Evolutionary conservation across 2,329 filamentous ascomycete genomes (phyloP).

Genomic region (Trichoderma sp.): DNA sequence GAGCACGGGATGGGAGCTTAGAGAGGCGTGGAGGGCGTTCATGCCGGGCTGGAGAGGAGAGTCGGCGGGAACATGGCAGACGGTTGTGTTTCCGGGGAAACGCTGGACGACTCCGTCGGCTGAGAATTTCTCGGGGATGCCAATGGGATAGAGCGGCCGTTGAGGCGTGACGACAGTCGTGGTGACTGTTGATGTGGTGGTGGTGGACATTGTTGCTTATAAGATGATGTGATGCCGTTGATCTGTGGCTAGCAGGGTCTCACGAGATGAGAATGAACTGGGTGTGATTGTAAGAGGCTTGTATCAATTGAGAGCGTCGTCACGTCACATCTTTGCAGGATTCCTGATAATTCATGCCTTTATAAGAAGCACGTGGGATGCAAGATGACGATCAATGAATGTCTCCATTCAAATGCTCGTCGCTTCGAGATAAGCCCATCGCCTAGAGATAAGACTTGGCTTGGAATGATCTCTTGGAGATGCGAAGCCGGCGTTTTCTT

Average conservation of each 20-base stretch:
- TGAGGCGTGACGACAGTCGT: background rate
- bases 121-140: constrained; percentile 23
- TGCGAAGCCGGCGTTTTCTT: background rate
- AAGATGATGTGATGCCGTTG: background rate
- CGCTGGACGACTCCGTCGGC: constrained; percentile 20
- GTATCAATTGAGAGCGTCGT: background rate
- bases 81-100: constrained; percentile 24
- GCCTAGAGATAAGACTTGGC: background rate
- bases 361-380: background rate
- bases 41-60: constrained; percentile 20
- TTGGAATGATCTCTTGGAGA: background rate
- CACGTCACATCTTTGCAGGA: too few species aligned
- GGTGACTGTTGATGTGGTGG: background rate
- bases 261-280: too few species aligned
- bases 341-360: background rate
- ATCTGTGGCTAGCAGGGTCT: background rate
- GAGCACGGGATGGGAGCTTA: constrained; percentile 21
- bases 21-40: constrained; percentile 20
- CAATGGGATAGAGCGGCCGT: constrained; percentile 20
- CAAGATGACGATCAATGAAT: background rate
- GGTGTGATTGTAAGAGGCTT: background rate
- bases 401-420: background rate
- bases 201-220: background rate
- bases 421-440: background rate
- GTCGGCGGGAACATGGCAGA: constrained; percentile 22